Evolutionary conservation across 2,329 filamentous ascomycete species (phyloP).

Genomic region (Plectosphaerella plurivora): DNA sequence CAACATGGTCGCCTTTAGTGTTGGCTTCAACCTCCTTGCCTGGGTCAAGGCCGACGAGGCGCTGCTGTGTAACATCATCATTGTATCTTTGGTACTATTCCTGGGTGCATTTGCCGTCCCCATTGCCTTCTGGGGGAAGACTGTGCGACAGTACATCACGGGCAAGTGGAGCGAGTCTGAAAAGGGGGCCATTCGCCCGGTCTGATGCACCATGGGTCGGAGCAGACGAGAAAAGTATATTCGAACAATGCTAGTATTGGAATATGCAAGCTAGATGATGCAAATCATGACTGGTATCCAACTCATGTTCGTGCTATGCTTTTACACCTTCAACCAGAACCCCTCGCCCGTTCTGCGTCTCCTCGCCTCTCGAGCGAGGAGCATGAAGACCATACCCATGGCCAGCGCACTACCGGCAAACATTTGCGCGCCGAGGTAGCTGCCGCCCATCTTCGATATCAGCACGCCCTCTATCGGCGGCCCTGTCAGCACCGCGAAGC

Average conservation of each 20-base stretch:
- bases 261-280: too few species aligned
- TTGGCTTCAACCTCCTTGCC: not conserved
- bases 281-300: too few species aligned
- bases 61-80: not conserved
- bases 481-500: constrained; percentile 47
- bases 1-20: constrained; percentile 1
- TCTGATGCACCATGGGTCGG: constrained; percentile 2
- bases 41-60: not conserved
- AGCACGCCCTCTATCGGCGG: constrained; percentile 48
- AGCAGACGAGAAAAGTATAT: too few species aligned
- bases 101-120: constrained; percentile 17
- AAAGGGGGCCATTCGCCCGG: constrained; percentile 17
- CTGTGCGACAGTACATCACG: constrained; percentile 17
- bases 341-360: constrained; percentile 30
- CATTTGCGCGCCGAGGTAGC: constrained; percentile 42
- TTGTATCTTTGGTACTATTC: constrained; percentile 6
- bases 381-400: constrained; percentile 33
- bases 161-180: constrained; percentile 15
- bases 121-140: constrained; percentile 19
- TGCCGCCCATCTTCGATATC: constrained; percentile 33
- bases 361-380: constrained; percentile 30
- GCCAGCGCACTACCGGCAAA: constrained; percentile 41
- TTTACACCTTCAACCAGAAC: constrained; percentile 33
- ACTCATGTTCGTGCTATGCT: too few species aligned
- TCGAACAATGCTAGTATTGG: too few species aligned